Conservation (phyloP, 345 rosid genomes). For the Melaleuca alternifolia region DNA sequence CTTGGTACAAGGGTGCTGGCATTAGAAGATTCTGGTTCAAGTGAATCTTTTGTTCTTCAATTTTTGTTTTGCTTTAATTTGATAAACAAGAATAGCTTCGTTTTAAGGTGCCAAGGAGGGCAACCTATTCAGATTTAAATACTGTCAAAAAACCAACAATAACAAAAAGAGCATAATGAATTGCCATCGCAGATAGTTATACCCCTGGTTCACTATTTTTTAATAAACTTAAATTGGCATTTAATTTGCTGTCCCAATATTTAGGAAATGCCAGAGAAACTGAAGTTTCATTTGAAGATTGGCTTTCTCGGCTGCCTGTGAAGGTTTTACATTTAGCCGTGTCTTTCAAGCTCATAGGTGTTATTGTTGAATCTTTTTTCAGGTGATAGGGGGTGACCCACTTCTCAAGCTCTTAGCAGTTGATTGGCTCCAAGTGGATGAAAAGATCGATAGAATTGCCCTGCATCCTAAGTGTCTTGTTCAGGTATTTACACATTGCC, state of each 20-base stretch:
- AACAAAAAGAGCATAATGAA: background rate
- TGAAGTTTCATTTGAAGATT: background rate
- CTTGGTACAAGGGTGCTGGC: background rate
- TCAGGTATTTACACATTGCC: constrained; percentile 43
- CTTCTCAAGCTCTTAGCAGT: constrained; percentile 84
- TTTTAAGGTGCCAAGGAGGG: background rate
- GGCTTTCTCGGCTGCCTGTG: background rate
- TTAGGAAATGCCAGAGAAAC: background rate
- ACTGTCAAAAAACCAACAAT: background rate
- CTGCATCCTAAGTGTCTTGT: constrained; percentile 72
- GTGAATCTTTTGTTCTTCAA: background rate
- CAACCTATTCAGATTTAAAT: background rate
- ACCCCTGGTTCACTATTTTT: background rate
- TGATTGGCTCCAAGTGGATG: constrained; percentile 87
- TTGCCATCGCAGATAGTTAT: background rate
- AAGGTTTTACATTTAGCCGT: background rate
- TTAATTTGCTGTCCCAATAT: background rate
- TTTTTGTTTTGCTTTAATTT: background rate
- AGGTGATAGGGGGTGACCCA: constrained; percentile 91
- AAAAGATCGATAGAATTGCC: constrained; percentile 50
- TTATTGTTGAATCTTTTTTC: constrained; percentile 1
- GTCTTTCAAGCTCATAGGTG: background rate
- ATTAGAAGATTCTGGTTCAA: background rate
- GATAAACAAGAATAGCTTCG: background rate
- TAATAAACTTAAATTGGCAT: background rate